Percentiles rank a stretch among this genome's conserved stretches.
phyloP scores from a whole-genome alignment of 768 basidiomycete genomes.

The Saitozyma podzolica region DNA sequence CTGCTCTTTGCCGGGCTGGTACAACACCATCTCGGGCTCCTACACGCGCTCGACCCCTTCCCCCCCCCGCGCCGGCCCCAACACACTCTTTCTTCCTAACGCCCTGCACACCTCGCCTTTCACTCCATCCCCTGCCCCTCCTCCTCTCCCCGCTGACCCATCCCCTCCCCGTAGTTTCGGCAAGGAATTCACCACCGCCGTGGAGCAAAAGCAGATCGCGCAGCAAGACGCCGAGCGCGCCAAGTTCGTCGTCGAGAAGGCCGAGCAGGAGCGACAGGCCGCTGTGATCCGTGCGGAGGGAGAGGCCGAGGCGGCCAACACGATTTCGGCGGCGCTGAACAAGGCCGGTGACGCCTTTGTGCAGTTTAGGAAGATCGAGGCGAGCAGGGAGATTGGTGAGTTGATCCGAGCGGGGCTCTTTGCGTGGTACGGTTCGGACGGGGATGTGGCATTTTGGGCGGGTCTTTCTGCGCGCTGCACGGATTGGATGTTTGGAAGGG shows the following conservation, averaged over 20 bases:
- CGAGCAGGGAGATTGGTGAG: constrained; percentile 86
- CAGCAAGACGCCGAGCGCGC: constrained; percentile 99
- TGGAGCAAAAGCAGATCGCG: constrained; percentile 99
- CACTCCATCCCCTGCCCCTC: too few species aligned
- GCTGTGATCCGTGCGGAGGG: constrained; percentile 97
- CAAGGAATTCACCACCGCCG: constrained; percentile 63
- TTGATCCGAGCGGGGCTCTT: neutral
- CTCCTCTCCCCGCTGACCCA: too few species aligned
- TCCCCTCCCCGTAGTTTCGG: constrained; percentile 58
- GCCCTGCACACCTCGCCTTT: too few species aligned
- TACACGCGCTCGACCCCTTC: too few species aligned
- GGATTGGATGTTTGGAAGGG: too few species aligned
- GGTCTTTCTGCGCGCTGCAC: too few species aligned
- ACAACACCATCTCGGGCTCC: too few species aligned
- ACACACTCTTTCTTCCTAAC: too few species aligned
- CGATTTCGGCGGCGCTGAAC: constrained; percentile 85
- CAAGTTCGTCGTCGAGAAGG: constrained; percentile 99
- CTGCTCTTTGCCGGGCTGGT: too few species aligned
- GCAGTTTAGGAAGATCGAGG: constrained; percentile 92
- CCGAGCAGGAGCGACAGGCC: constrained; percentile 98
- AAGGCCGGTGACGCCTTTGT: constrained; percentile 96
- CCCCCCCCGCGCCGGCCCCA: too few species aligned
- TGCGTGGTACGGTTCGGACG: too few species aligned
- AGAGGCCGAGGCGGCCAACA: constrained; percentile 93
- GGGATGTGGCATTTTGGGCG: neutral